Evolutionary conservation across 371 early-diverging fungal species (phyloP), one percentile per base, ranked within the genome.

Genomic region (Mucor irregularis): DNA sequence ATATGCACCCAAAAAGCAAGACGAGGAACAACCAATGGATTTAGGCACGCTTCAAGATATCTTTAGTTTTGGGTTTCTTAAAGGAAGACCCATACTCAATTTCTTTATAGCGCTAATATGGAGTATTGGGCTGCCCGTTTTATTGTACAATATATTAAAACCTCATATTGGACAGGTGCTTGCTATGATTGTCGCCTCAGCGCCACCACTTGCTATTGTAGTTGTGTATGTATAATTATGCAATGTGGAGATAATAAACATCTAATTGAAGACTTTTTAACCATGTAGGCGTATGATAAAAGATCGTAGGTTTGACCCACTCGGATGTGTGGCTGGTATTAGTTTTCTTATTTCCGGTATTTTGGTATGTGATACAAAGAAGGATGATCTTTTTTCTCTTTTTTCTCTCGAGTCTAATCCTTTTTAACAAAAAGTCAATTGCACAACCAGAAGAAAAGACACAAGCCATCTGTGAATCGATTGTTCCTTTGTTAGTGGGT

Each of bases 401-500:
- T 47, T 21, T 19, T 30, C 17, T 34, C 45, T n/a, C n/a, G n/a
- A n/a, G 16, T 19, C 17, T 19, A 19, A 39, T 5, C n/a, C n/a
- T n/a, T 19, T 21, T 10, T 42, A 42, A 25, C 35, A 7, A 35
- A 29, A 43, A 77, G 77, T 74, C 74, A 9, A 77, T 77, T 50
- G 71, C 72, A 6, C 55, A 77, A 49, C 74, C 77, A 9, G 52
- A 62, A 25, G 70, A 68, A 42, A 50, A 63, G 21, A 53, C 56
- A 4, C 56, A 44, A 5, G 62, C 72, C 5, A 72, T 75, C 35
- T 75, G 72, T 49, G 74, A 74, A 44, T 61, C 69, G 11, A 49
- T 77, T 42, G 64, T 67, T 0, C 66, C 74, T 5, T 46, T 77
- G 3, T 25, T 77, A 5, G 66, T 77, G 4, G 74, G 74, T 9